These are phyloP conservation scores for Colletotrichum endophyticum DNA, from an alignment of 2,329 filamentous ascomycete species.

Conservation along the genomic window DNA sequence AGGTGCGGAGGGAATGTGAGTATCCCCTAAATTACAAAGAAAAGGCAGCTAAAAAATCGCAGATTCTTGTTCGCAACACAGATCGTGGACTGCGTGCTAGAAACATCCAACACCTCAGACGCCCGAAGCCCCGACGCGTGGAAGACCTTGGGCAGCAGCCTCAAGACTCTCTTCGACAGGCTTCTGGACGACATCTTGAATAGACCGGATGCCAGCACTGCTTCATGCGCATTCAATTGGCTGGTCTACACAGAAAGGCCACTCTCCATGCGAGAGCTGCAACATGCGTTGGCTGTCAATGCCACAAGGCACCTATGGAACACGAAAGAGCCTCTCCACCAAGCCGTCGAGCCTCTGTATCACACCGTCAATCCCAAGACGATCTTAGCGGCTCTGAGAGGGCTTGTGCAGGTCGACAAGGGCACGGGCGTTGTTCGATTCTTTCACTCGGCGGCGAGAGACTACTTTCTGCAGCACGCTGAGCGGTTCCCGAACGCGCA, in stretches of 20 bases:
- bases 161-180: not conserved
- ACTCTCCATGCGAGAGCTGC: not conserved
- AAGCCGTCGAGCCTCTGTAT: not conserved
- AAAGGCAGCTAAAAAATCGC: not conserved
- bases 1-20: not conserved
- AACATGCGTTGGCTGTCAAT: not conserved
- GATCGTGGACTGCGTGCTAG: not conserved
- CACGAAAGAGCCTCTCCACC: not conserved
- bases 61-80: not conserved
- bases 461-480: not conserved
- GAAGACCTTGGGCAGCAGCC: not conserved
- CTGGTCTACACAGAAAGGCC: not conserved
- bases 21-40: accelerated
- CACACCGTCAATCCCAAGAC: not conserved
- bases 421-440: not conserved
- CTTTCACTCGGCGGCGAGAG: not conserved
- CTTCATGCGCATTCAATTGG: not conserved
- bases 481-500: not conserved
- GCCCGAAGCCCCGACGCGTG: not conserved
- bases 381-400: not conserved
- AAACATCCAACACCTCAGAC: not conserved
- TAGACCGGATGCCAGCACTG: not conserved
- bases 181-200: not conserved
- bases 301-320: not conserved
- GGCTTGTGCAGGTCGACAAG: not conserved